These are phyloP conservation scores for Cladosporium phlei DNA, from an alignment of 2,329 filamentous ascomycete species.

Conservation along the genomic window DNA sequence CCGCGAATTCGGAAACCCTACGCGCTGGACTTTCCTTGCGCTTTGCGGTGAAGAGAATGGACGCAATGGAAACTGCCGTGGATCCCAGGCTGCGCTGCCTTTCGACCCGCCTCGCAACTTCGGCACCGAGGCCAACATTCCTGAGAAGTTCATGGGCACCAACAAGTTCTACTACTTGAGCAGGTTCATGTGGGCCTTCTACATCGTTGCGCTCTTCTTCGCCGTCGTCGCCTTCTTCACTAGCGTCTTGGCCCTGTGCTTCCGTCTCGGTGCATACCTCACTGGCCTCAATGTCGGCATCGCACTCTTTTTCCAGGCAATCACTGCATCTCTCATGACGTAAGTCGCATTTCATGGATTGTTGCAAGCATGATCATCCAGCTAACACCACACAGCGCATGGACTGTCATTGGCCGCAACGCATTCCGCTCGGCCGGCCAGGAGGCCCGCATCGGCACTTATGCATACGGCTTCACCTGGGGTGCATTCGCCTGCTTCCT, in stretches of 20 bases:
- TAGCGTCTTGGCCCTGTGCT: conserved; percentile 65
- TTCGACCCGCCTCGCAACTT: conserved; percentile 63
- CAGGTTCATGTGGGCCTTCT: conserved; percentile 89
- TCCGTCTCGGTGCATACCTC: conserved; percentile 64
- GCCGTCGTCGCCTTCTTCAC: conserved; percentile 62
- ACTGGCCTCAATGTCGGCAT: conserved; percentile 54
- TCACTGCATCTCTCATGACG: conserved; percentile 71
- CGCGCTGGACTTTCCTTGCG: conserved; percentile 90
- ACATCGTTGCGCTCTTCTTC: conserved; percentile 80
- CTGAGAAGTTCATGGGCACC: conserved; percentile 49
- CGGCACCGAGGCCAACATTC: conserved; percentile 50
- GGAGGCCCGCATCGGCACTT: conserved; percentile 57
- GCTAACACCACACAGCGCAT: conserved; percentile 45
- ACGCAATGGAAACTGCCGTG: conserved; percentile 59
- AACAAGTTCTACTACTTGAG: conserved; percentile 77
- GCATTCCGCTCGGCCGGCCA: conserved; percentile 56
- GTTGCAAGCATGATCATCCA: too few relatives aligned
- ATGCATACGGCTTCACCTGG: conserved; percentile 76
- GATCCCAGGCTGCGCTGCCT: conserved; percentile 56
- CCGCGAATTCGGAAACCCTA: conserved; percentile 54
- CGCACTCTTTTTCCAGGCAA: conserved; percentile 64
- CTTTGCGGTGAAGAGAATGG: conserved; percentile 61
- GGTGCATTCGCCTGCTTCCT: conserved; percentile 62
- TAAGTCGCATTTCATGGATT: conserved; percentile 45
- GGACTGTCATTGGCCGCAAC: conserved; percentile 66